Evolutionary conservation across 148 eudicot species (phyloP), one percentile per base, ranked within the genome.

Genomic region (Polygonum maritimum): DNA sequence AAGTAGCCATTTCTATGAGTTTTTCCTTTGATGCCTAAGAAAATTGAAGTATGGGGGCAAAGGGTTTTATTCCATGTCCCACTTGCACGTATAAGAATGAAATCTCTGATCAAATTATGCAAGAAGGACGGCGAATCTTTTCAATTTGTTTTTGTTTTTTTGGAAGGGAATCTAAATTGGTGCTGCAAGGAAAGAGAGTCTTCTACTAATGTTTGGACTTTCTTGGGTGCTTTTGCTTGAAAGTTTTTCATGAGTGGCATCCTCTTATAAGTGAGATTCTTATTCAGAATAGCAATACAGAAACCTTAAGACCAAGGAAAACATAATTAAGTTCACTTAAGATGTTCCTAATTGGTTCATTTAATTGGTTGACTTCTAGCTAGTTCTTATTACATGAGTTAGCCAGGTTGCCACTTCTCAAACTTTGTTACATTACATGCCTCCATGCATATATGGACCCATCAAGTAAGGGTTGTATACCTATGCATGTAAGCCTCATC

Each of bases 161-260:
- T 7, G 10, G 36, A 19, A 11, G 67, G 38, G 67, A 60, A 60
- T 67, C 21, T 67, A 3, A 67, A 16, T 36, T 35, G 41, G 44
- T 18, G 40, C 35, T 67, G 71, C 21, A 67, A 67, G 38, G 71
- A 36, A 67, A 35, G 38, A 67, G 21, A 36, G 44, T 10, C 21
- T 36, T 36, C 71, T 67, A 67, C 71, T 67, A 33, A 67, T 35
- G 44, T 36, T 36, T 67, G 71, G 44, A 67, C 44, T 67, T 65
- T 67, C 11, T 67, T 35, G 35, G 41, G 44, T 67, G 41, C 71
- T 67, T 67, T 36, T 67, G 21, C 21, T 67, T 67, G 44, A 67
- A 36, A 67, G 21, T 67, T 67, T 36, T 57, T 21, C 33, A 57
- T 21, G 26, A n/a, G 33, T 57, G 63, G 21, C 71, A 67, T 67